phyloP scores from a whole-genome alignment of 371 early-diverging fungal species.

The Mortierella polycephala region DNA sequence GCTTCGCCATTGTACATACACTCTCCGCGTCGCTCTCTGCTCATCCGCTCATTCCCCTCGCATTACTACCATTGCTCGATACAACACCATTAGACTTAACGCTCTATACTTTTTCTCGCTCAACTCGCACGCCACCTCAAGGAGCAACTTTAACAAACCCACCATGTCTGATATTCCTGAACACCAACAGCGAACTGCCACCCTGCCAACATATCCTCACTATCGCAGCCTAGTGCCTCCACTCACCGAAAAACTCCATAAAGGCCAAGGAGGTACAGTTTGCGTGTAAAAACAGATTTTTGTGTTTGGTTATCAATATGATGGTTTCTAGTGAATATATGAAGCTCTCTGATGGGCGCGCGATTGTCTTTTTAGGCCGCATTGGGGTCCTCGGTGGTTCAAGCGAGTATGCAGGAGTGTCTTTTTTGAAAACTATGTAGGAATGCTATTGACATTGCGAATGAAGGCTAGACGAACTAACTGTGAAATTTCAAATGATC shows the following conservation, averaged over 20 bases:
- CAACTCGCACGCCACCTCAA: no score
- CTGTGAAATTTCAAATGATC: conserved; percentile 11
- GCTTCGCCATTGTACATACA: no score
- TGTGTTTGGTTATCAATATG: not conserved
- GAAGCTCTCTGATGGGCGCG: not conserved
- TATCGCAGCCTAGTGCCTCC: conserved; percentile 78
- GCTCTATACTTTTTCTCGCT: no score
- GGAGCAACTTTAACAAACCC: no score
- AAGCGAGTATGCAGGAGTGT: conserved; percentile 67
- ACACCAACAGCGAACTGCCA: conserved; percentile 11
- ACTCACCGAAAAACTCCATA: conserved; percentile 73
- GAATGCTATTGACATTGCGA: not conserved
- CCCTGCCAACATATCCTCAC: conserved; percentile 22
- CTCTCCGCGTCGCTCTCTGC: no score
- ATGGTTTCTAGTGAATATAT: not conserved
- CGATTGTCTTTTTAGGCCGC: conserved; percentile 59
- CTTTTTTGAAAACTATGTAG: not conserved
- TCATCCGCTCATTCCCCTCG: no score
- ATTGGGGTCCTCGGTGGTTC: conserved; percentile 81
- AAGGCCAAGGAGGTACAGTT: conserved; percentile 86
- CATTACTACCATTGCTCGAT: no score
- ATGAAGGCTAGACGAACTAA: not conserved
- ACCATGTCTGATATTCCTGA: conserved; percentile 34
- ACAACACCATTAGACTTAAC: no score
- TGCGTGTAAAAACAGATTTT: not conserved